Base-by-base conservation (phyloP, 192 early-diverging fungal genomes). In the Backusella parvicylindrica region DNA sequence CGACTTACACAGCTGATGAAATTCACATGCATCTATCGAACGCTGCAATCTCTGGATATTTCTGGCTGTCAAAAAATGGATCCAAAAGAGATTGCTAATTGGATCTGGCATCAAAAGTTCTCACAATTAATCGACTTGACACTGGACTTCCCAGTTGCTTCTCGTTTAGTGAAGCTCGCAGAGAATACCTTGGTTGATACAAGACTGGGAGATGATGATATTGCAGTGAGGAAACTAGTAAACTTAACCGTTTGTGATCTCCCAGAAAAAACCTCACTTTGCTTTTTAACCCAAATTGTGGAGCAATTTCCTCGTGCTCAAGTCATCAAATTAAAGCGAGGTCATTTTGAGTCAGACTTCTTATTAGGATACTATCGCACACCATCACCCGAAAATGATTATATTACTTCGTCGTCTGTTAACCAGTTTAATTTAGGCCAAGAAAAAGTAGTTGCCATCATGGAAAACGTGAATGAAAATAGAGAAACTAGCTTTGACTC, bases 401-500 rank as follows among this genome's bases (percentile, higher is more conserved):
- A 68, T 16, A 68, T 68, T 16, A 68, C 28, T 66, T 31, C 28
- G 13, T 6, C 64, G 1, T 33, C 64, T 3, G 28, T 66, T 66
- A 18, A 66, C 16, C 64, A 66, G 15, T 66, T 66, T n/a, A 66
- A 66, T 35, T 60, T 60, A 23, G 12, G 53, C 23, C 53, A 60
- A 23, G 53, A 60, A 60, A 60, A 60, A 60, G 9, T 60, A 7
- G 11, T 60, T 60, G 53, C 53, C 12, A 60, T 60, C 9, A 60
- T 60, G 53, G 53, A 60, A 60, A 60, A 60, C 28, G 53, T 60
- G 53, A 60, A 60, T 60, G 53, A 60, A 26, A 23, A 60, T 60
- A 60, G 23, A 60, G 53, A 28, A 60, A 56, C 53, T 28, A 26
- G 53, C 11, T 56, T 56, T 56, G 53, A 28, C 23, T 56, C 53